Base-by-base conservation (phyloP, 1,139 yeast species). In the Sugiyamaella castrensis region DNA sequence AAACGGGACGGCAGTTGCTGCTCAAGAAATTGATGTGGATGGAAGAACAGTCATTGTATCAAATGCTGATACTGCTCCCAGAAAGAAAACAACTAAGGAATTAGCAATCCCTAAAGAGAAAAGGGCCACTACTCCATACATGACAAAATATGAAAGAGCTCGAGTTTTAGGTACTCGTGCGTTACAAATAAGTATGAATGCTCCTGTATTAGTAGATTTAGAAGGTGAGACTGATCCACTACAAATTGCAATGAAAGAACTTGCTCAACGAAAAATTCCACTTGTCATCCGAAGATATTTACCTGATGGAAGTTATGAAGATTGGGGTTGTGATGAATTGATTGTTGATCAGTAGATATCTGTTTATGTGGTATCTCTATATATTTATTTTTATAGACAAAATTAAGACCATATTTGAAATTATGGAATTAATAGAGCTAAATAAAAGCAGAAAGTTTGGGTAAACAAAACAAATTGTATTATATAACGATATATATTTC, bases 161-260 rank as follows among this genome's bases (percentile, higher is more conserved):
- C 80, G 98, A 71, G 87, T 91, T 54, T 77, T 91, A 61, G 98
- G 98, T 31, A 92, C 98, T 9, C 80, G 98, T 61, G 98, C 98
- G 0, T 74, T 92, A 57, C 98, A 92, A 70, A 92, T 92, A 60
- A 51, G 96, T 31, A 87, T 92, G 85, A 92, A 92, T 66, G 98
- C 99, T 0, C 98, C 98, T 2, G 98, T 92, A 4, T 79, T 92
- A 66, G 98, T 94, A 40, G 98, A 94, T 62, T 80, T 92, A 54
- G 99, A 92, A 71, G 98, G 98, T 63, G 99, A 94, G 69, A 92
- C 98, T 7, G 99, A 92, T 69, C 98, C 99, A n/a, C 75, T 92
- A 64, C 96, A 91, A 69, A 92, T 92, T 54, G 97, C 99, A 53
- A 86, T 89, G 89, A 92, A 94, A 70, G 99, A 92, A 69, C 77